phyloP scores from a whole-genome alignment of 2,329 filamentous ascomycete genomes.

The Diaporthe aspalathi region DNA sequence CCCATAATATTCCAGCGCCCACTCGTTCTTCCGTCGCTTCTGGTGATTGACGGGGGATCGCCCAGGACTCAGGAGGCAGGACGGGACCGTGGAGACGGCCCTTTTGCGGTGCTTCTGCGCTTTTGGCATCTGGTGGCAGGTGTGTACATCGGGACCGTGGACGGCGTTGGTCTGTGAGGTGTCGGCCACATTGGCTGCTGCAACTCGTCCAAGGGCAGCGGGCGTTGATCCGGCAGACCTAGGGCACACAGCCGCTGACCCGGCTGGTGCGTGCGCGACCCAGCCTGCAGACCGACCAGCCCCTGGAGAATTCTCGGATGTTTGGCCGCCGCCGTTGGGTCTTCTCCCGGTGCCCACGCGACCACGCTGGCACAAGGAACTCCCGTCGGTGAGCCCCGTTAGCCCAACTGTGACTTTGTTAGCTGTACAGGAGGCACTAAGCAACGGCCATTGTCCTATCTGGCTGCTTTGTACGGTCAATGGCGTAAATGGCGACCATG shows the following conservation, averaged over 20 bases:
- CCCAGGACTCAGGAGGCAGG: slow-evolving; percentile 19
- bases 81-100: slow-evolving; percentile 32
- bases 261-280: slow-evolving; percentile 4
- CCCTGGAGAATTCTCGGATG: slow-evolving; percentile 31
- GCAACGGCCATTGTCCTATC: slow-evolving; percentile 30
- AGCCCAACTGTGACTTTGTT: slow-evolving; percentile 30
- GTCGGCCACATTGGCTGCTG: slow-evolving; percentile 7
- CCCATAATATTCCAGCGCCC: slow-evolving; percentile 14
- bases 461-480: slow-evolving; percentile 6
- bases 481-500: slow-evolving; percentile 18
- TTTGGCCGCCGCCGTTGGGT: slow-evolving; percentile 5
- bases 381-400: slow-evolving; percentile 36
- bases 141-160: not conserved
- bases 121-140: not conserved
- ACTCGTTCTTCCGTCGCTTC: slow-evolving; percentile 22
- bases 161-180: slow-evolving; percentile 18
- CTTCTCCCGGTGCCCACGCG: slow-evolving; percentile 1
- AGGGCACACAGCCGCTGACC: not conserved
- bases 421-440: slow-evolving; percentile 1
- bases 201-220: not conserved
- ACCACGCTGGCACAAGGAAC: slow-evolving; percentile 26
- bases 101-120: slow-evolving; percentile 33
- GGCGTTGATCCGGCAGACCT: slow-evolving; percentile 1
- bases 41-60: slow-evolving; percentile 34
- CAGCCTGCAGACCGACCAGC: slow-evolving; percentile 4